Evolutionary conservation across 2,329 filamentous ascomycete species (phyloP).

Genomic region (Pestalotiopsis sp.): DNA sequence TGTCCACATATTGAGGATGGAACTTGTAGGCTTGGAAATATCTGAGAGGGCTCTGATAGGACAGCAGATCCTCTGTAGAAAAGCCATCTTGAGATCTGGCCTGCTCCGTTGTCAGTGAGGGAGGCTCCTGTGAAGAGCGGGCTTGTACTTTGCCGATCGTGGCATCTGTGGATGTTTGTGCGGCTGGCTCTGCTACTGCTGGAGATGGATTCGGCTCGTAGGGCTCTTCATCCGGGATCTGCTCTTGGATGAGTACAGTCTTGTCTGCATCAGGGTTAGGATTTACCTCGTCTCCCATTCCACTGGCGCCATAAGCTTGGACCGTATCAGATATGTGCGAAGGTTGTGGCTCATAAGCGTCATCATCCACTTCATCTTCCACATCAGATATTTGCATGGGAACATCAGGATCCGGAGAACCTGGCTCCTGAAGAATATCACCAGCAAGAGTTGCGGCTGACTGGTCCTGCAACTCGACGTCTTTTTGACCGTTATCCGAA

Average conservation of each 20-base stretch:
- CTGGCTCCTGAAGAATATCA: conserved; percentile 1
- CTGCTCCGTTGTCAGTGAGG: conserved; percentile 33
- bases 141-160: conserved; percentile 33
- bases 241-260: conserved; percentile 16
- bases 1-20: conserved; percentile 73
- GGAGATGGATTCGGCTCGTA: conserved; percentile 25
- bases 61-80: conserved; percentile 42
- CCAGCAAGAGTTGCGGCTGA: background rate
- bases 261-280: conserved; percentile 11
- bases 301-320: conserved; percentile 15
- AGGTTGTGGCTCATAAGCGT: conserved; percentile 12
- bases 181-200: conserved; percentile 9
- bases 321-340: conserved; percentile 23
- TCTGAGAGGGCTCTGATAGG: conserved; percentile 83
- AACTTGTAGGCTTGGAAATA: conserved; percentile 89
- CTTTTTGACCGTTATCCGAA: background rate
- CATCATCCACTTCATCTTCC: background rate
- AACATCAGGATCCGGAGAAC: conserved; percentile 9
- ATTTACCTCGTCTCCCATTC: conserved; percentile 24
- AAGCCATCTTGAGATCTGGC: conserved; percentile 20
- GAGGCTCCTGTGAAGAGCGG: conserved; percentile 29
- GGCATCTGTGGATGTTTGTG: conserved; percentile 17
- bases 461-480: background rate
- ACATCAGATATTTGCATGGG: conserved; percentile 16
- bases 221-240: conserved; percentile 23